Base-by-base conservation (phyloP, 2,329 filamentous ascomycete genomes). In the Talaromyces sp. region DNA sequence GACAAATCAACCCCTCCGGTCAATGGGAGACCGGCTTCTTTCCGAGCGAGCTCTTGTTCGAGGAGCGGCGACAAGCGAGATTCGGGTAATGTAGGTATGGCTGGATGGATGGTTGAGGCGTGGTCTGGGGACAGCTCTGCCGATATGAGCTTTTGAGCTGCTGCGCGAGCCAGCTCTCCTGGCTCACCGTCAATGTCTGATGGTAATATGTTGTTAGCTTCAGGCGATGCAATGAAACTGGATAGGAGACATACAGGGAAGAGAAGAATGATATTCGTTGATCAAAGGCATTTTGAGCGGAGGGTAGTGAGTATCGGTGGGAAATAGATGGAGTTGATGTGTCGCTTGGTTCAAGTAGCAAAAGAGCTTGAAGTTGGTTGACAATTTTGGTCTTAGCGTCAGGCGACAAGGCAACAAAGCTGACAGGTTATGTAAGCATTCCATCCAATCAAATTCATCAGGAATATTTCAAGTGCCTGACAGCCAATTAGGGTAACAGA, bases 151-250 rank as follows among this genome's bases (percentile, higher is more conserved):
- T 83, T 77, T 72, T 85, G 79, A 58, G 91, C 90, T 61, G 84
- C 81, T 58, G 80, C 76, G 67, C 89, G 84, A 67, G 85, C 83
- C 53, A 67, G 61, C 45, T 70, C 64, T 5, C 87, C 86, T 40
- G 88, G 88, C 55, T 88, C 83, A 17, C 80, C 69, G 76, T 99
- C 93, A 72, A 97, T 88, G 76, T 96, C 91, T 95, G 72, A 31
- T 13, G 37, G 33, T 36, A 25, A 25, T 52, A 8, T 36, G n/a
- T 33, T 39, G 33, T 55, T 55, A 53, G 33, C 39, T 36, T 22
- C 64, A 35, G 56, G 63, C 61, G 17, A 37, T 39, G 53, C 65
- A 60, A 37, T 17, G n/a, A 39, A 25, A 21, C 19, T 43, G 22
- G 13, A 45, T n/a, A n/a, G 3, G 9, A 3, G 31, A 60, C 83